Base-by-base conservation (phyloP, 495 filamentous ascomycete species). In the Hypoxylon crocopeplum region DNA sequence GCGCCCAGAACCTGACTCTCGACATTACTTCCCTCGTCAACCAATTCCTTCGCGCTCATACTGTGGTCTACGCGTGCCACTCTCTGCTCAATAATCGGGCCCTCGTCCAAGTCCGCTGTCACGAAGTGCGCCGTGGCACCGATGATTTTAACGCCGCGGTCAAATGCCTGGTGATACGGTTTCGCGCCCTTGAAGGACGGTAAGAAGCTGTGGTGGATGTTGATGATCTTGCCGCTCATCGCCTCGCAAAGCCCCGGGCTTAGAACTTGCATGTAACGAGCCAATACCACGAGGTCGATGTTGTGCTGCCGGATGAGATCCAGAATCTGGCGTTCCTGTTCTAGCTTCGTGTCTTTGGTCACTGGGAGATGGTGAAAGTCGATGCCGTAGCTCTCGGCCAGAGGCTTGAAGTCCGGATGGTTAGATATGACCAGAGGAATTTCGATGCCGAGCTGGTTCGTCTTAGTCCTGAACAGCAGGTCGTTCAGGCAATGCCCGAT, bases 241-340 rank as follows among this genome's bases (percentile, higher is more conserved):
- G 81, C 86, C 59, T 80, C 74, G 71, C 87, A 91, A 21, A 91
- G 74, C n/a, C 69, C 79, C 11, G 86, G 86, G 40, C 82, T 86
- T 5, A 91, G 77, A n/a, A 91, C 86, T 74, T 91, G 88, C 88
- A 91, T 91, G 74, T 91, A 91, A 42, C 88, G 84, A n/a, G 88
- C 88, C 48, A 91, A 68, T 5, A 91, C 88, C 29, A 91, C 82
- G 21, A 91, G 75, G 62, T 91, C 88, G 67, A 91, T 79, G 40
- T 82, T 74, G 65, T 89, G 71, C 70, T 85, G 69, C 53, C 73
- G 68, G 56, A 88, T 80, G 17, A 91, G 78, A 24, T 88, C 83
- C 8, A 91, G 74, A 55, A 91, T 81, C 59, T 79, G 75, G 11
- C 64, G 66, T 71, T 91, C 88, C 71, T 91, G 88, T 66, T 82